These are phyloP conservation scores for Cupressus sempervirens DNA, from an alignment of 75 land plant genomes.

Conservation along the genomic window DNA sequence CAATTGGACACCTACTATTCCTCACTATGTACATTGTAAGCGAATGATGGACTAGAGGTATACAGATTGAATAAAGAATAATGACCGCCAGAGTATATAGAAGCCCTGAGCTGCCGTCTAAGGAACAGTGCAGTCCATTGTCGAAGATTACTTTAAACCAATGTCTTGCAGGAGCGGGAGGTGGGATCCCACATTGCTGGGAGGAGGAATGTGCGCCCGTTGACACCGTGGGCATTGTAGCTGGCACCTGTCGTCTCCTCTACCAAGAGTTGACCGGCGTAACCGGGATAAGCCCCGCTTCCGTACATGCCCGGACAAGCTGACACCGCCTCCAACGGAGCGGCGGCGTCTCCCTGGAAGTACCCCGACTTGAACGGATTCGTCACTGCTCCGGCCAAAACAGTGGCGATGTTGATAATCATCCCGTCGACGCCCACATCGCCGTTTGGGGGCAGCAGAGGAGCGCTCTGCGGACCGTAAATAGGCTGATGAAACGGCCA, in stretches of 20 bases:
- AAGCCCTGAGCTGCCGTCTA: too few species aligned
- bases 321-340: slow-evolving; percentile 63
- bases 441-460: slow-evolving; percentile 55
- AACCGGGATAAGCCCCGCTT: slow-evolving; percentile 64
- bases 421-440: slow-evolving; percentile 74
- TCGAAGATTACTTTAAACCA: not conserved
- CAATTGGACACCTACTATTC: too few species aligned
- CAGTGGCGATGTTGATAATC: slow-evolving; percentile 55
- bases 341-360: slow-evolving; percentile 54
- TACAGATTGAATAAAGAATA: too few species aligned
- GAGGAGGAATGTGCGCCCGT: slow-evolving; percentile 53
- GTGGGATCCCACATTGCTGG: slow-evolving; percentile 70
- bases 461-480: slow-evolving; percentile 61
- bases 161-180: slow-evolving; percentile 42
- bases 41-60: too few species aligned
- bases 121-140: too few species aligned
- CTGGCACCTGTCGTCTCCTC: slow-evolving; percentile 58
- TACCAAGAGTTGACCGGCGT: slow-evolving; percentile 55
- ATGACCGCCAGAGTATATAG: too few species aligned
- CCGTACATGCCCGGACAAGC: slow-evolving; percentile 72
- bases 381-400: slow-evolving; percentile 63
- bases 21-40: too few species aligned
- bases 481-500: slow-evolving; percentile 72
- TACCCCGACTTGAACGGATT: slow-evolving; percentile 66
- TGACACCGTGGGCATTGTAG: slow-evolving; percentile 60